Evolutionary conservation across 208 protist genomes (phyloP), one percentile per base, ranked within the genome.

Genomic region (Leishmania arabica): DNA sequence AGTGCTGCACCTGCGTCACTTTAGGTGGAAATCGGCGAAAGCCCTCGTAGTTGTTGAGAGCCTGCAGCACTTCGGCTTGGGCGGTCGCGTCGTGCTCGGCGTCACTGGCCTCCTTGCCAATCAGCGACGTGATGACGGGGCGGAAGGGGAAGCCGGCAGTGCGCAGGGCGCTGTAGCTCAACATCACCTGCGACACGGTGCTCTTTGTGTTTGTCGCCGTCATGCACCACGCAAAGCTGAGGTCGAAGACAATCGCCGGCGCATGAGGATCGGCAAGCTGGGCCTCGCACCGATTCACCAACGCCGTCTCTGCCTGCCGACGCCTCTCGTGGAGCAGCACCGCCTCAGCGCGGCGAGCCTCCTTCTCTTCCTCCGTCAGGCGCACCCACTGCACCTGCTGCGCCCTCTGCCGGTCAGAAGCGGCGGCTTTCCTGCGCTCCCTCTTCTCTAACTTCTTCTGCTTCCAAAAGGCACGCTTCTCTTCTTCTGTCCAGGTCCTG

Each of bases 201-300:
- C 93, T 97, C 65, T 91, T 91, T 27, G 91, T 92, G 75, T 98
- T 92, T 1, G 87, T 65, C 49, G 80, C 81, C 6, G 86, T 94
- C 95, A 98, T 98, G 74, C 91, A 95, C 90, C 91, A 95, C 8
- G 90, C 85, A 83, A 98, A 97, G 85, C 93, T 96, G 15, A 98
- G 79, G 79, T 98, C 93, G 58, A 95, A 98, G 19, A 97, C 90
- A 31, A 98, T 70, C 21, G 84, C 73, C 19, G 95, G 95, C 3
- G 90, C 79, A 24, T 72, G 75, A 2, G 84, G 60, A 70, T 94
- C 81, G 31, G 74, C 81, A 45, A 96, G 84, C 49, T 82, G 78
- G 1, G 77, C 40, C 49, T 80, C 49, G 81, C 89, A 92, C 54
- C 75, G 75, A n/a, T 60, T 75, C 42, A 82, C 27, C 21, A 86